A percentile compares a stretch with the other conserved stretches of the same genome.
Evolutionary conservation across 345 rosid species (phyloP).

Genomic region (Eucalyptus marginata): DNA sequence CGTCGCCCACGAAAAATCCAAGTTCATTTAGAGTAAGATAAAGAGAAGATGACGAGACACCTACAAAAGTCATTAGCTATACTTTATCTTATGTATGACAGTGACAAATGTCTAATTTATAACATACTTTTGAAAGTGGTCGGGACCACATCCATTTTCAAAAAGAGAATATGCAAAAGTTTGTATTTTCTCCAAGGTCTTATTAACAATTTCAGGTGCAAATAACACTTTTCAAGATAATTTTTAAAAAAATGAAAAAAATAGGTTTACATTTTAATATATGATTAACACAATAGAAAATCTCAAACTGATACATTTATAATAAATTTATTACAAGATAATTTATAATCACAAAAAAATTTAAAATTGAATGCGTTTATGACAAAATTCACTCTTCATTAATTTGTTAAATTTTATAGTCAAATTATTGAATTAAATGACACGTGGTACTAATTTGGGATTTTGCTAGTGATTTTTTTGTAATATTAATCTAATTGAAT

Average conservation of each 20-base stretch:
- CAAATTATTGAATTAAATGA: fast-evolving
- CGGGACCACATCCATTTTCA: background rate
- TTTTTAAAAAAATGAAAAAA: fast-evolving
- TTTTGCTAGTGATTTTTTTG: too few species aligned
- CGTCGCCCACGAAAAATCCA: background rate
- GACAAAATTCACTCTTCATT: fast-evolving
- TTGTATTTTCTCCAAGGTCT: background rate
- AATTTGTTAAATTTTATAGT: fast-evolving
- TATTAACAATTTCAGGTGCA: background rate
- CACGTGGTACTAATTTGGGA: fast-evolving
- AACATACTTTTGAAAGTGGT: background rate
- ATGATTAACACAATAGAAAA: too few species aligned
- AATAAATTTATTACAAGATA: too few species aligned
- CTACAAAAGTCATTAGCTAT: background rate
- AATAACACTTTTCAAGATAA: background rate
- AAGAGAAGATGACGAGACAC: background rate
- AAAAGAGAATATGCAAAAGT: background rate
- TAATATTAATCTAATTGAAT: too few species aligned
- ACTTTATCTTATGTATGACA: background rate
- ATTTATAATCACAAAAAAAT: too few species aligned
- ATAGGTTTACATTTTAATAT: background rate
- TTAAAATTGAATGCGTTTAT: fast-evolving
- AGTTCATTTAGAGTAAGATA: background rate
- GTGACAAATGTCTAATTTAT: too few species aligned
- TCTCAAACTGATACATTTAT: fast-evolving